These are phyloP conservation scores for Acanthamoeba divionensis DNA, from an alignment of 208 protist species.

Conservation along the genomic window DNA sequence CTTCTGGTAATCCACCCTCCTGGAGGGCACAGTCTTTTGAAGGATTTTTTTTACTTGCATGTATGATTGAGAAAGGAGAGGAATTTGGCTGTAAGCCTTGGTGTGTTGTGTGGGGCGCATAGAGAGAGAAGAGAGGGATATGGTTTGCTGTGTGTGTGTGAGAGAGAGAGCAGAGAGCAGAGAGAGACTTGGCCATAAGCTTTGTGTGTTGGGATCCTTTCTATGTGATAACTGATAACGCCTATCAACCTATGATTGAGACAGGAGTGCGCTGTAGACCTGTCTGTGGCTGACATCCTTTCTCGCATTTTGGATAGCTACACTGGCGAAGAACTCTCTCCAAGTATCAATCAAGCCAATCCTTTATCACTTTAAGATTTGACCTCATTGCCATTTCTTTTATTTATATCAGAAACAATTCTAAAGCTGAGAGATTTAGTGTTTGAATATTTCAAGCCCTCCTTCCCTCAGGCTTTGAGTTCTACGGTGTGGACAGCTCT, in stretches of 20 bases:
- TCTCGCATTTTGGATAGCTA: background rate
- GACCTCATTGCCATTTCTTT: background rate
- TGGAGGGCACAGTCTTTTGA: too few species aligned
- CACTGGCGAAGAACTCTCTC: background rate
- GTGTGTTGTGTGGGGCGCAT: background rate
- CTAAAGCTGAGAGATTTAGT: background rate
- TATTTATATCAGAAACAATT: background rate
- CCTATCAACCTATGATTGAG: too few species aligned
- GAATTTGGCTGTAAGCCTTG: too few species aligned
- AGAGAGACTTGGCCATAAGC: background rate
- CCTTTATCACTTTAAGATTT: too few species aligned
- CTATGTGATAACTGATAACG: background rate
- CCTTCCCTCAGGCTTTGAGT: background rate
- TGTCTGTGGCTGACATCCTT: background rate
- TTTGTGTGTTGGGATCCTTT: background rate
- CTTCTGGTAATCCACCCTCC: background rate
- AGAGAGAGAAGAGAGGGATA: background rate
- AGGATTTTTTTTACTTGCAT: too few species aligned
- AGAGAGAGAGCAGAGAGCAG: background rate
- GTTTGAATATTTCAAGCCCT: background rate
- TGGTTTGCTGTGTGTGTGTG: too few species aligned
- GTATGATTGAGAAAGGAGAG: too few species aligned
- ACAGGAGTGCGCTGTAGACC: background rate
- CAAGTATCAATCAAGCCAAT: background rate
- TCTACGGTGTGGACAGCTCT: background rate